Evolutionary conservation across 2,329 filamentous ascomycete genomes (phyloP).

Genomic region (Seiridium cupressi): DNA sequence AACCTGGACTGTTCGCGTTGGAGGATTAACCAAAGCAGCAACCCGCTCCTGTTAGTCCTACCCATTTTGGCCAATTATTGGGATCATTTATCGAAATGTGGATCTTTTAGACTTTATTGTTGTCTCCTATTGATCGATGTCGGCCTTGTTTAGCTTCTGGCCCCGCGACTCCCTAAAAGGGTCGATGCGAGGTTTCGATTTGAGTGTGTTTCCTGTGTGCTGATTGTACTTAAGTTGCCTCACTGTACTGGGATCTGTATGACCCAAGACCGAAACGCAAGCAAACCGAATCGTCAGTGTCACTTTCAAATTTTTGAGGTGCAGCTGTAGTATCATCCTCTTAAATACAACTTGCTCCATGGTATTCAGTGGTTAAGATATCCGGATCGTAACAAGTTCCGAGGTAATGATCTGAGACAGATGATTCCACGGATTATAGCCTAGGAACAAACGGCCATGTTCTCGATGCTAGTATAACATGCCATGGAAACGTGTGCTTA

Average conservation of each 20-base stretch:
- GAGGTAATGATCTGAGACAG: too few relatives aligned
- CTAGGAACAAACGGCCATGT: background rate
- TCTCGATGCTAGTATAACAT: background rate
- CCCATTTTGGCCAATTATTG: conserved; percentile 21
- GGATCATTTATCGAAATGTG: conserved; percentile 17
- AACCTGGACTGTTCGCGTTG: too few relatives aligned
- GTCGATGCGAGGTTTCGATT: background rate
- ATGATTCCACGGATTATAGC: too few relatives aligned
- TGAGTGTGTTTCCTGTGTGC: background rate
- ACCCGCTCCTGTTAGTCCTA: conserved; percentile 18
- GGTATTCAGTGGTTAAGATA: too few relatives aligned
- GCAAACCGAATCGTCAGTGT: too few relatives aligned
- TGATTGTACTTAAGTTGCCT: too few relatives aligned
- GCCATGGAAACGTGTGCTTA: background rate
- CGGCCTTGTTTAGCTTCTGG: conserved; percentile 5
- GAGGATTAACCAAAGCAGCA: conserved; percentile 25
- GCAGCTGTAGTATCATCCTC: too few relatives aligned
- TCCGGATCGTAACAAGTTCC: too few relatives aligned
- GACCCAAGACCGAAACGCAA: too few relatives aligned
- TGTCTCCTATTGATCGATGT: conserved; percentile 8
- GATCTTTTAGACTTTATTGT: conserved; percentile 14
- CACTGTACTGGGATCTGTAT: too few relatives aligned
- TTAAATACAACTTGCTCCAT: too few relatives aligned
- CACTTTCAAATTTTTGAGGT: too few relatives aligned
- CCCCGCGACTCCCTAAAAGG: background rate